These are phyloP conservation scores for Cutaneotrichosporon cavernicola DNA, from an alignment of 1,284 basidiomycete genomes.

Conservation along the genomic window DNA sequence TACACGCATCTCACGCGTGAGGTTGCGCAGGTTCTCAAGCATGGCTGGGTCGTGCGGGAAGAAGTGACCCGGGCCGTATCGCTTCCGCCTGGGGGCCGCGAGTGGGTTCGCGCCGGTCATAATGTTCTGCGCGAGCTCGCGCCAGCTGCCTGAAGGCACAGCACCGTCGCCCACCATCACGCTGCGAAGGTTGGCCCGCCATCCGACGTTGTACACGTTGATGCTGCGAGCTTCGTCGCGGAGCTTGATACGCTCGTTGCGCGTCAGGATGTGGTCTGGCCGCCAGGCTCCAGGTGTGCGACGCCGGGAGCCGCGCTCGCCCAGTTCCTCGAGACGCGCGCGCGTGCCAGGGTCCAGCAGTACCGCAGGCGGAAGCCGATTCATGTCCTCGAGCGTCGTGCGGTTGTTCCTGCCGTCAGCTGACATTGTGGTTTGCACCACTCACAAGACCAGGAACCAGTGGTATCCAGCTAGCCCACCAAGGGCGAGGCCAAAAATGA, in stretches of 20 bases:
- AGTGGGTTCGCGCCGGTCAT: slow-evolving; percentile 22
- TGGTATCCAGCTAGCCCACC: slow-evolving; percentile 77
- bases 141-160: background rate
- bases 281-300: slow-evolving; percentile 44
- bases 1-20: slow-evolving; percentile 38
- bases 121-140: background rate
- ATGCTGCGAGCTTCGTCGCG: slow-evolving; percentile 66
- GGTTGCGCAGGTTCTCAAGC: slow-evolving; percentile 28
- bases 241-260: slow-evolving; percentile 66
- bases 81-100: slow-evolving; percentile 2
- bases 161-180: slow-evolving; percentile 31
- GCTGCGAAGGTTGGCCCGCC: slow-evolving; percentile 59
- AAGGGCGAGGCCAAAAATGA: slow-evolving; percentile 65
- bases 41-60: slow-evolving; percentile 37
- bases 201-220: slow-evolving; percentile 73
- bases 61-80: slow-evolving; percentile 33
- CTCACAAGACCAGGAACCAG: slow-evolving; percentile 69
- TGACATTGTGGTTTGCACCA: background rate
- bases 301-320: slow-evolving; percentile 14
- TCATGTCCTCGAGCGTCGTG: slow-evolving; percentile 77
- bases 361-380: slow-evolving; percentile 59
- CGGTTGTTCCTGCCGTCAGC: slow-evolving; percentile 67
- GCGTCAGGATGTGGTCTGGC: slow-evolving; percentile 70
- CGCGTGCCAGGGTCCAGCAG: slow-evolving; percentile 31
- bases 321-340: slow-evolving; percentile 15